These are phyloP conservation scores for Stylosanthes scabra DNA, from an alignment of 331 rosid genomes.

Conservation along the genomic window DNA sequence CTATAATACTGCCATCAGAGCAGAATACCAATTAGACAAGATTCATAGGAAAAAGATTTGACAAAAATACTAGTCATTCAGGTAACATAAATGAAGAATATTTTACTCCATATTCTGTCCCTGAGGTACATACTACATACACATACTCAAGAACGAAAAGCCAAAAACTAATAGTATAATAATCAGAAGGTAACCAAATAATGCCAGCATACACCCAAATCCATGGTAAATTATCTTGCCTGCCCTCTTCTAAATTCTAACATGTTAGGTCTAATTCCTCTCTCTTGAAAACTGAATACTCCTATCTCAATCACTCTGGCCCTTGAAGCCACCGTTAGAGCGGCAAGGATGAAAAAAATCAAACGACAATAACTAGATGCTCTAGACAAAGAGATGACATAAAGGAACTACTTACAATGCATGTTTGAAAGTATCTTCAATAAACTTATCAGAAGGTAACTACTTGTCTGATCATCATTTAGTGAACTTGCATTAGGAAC, in stretches of 20 bases:
- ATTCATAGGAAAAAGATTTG: conserved; percentile 33
- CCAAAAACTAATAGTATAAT: not conserved
- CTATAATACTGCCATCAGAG: conserved; percentile 20
- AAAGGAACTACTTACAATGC: conserved; percentile 61
- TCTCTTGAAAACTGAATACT: not conserved
- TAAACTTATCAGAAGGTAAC: conserved; percentile 74
- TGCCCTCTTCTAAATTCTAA: conserved; percentile 25
- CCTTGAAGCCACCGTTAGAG: not conserved
- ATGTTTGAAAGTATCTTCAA: conserved; percentile 77
- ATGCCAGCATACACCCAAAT: not conserved
- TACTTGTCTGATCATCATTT: conserved; percentile 72
- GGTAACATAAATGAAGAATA: conserved; percentile 11
- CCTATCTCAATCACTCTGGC: conserved; percentile 3
- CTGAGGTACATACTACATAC: not conserved
- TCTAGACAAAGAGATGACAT: not conserved
- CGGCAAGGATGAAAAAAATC: not conserved
- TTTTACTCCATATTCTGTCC: conserved; percentile 16
- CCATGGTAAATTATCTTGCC: not conserved
- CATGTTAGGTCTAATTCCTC: conserved; percentile 18
- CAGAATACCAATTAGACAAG: conserved; percentile 22
- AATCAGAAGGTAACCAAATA: not conserved
- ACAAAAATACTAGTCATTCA: not conserved
- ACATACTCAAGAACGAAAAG: conserved; percentile 14
- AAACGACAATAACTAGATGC: conserved; percentile 2
- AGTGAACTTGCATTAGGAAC: conserved; percentile 63